Percentiles rank a stretch among this genome's conserved stretches.
Conservation (phyloP, 164 flowering plant genomes). For the Chimonanthus salicifolius region DNA sequence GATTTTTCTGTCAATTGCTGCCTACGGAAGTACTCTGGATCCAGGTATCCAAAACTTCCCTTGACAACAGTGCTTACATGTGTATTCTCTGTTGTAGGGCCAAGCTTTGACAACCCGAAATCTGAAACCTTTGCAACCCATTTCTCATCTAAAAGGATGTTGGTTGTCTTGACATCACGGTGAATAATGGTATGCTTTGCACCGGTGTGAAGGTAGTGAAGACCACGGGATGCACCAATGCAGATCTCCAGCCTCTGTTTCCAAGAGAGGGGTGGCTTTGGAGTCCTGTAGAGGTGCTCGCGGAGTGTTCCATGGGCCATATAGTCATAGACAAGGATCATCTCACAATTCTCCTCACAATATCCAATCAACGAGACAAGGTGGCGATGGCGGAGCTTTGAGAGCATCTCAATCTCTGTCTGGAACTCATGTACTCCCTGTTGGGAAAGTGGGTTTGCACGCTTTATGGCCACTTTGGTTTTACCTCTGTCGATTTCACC, state of each 20-base stretch:
- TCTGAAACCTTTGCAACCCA: slow-evolving; percentile 23
- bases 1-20: slow-evolving; percentile 29
- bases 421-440: slow-evolving; percentile 46
- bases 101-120: slow-evolving; percentile 41
- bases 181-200: slow-evolving; percentile 30
- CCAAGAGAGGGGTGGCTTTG: slow-evolving; percentile 37
- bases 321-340: slow-evolving; percentile 35
- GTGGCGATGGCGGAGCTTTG: slow-evolving; percentile 33
- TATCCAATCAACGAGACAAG: no score
- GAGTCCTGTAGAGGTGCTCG: slow-evolving; percentile 37
- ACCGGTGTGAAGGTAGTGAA: no score
- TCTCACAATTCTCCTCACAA: no score
- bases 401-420: slow-evolving; percentile 53
- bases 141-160: background rate
- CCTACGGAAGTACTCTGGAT: slow-evolving; percentile 45
- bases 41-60: slow-evolving; percentile 35
- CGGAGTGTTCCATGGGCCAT: slow-evolving; percentile 45
- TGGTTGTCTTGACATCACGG: slow-evolving; percentile 48
- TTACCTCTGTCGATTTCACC: slow-evolving; percentile 32
- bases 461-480: slow-evolving; percentile 42
- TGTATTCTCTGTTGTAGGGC: slow-evolving; percentile 32
- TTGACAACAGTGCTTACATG: slow-evolving; percentile 33
- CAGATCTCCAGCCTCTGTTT: slow-evolving; percentile 9
- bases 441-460: slow-evolving; percentile 31
- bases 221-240: no score